phyloP scores from a whole-genome alignment of 1,139 yeast species.

The Suhomyces maxii region DNA sequence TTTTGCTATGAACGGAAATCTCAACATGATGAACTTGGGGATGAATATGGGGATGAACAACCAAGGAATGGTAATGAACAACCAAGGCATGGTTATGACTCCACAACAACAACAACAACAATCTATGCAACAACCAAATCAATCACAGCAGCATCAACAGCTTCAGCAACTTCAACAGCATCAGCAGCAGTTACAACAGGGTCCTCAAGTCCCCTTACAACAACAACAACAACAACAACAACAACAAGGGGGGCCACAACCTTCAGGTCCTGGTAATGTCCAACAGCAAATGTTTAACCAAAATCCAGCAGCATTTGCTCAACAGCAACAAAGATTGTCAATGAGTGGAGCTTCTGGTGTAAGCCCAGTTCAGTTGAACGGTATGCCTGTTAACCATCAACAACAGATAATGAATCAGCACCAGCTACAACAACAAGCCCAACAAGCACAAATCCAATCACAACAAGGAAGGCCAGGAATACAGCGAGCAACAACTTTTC shows the following conservation, averaged over 20 bases:
- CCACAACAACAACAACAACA: slow-evolving; percentile 18
- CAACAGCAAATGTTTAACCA: slow-evolving; percentile 8
- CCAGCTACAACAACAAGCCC: slow-evolving; percentile 9
- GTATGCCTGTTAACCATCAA: slow-evolving; percentile 6
- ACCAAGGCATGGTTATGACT: slow-evolving; percentile 14
- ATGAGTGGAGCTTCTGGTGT: slow-evolving; percentile 8
- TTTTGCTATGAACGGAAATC: slow-evolving; percentile 15
- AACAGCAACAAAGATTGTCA: slow-evolving; percentile 8
- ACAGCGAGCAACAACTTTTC: slow-evolving; percentile 20
- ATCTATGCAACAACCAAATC: slow-evolving; percentile 10
- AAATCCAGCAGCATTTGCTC: slow-evolving; percentile 14
- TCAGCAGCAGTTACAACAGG: slow-evolving; percentile 8
- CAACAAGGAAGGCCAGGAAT: slow-evolving; percentile 21
- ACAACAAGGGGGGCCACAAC: slow-evolving; percentile 3
- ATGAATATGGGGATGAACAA: slow-evolving; percentile 16
- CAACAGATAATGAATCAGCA: slow-evolving; percentile 7
- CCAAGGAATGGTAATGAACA: slow-evolving; percentile 17
- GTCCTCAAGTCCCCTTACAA: slow-evolving; percentile 1
- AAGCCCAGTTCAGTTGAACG: slow-evolving; percentile 8
- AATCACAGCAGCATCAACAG: slow-evolving; percentile 11
- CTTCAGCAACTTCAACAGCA: slow-evolving; percentile 15
- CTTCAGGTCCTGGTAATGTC: slow-evolving; percentile 1
- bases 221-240: slow-evolving; percentile 4
- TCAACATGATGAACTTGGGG: slow-evolving; percentile 18
- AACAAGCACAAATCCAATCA: slow-evolving; percentile 5